A percentile compares a stretch with the other conserved stretches of the same genome.
Evolutionary conservation across 2,329 filamentous ascomycete species (phyloP).

Genomic region (Penicillium sp.): DNA sequence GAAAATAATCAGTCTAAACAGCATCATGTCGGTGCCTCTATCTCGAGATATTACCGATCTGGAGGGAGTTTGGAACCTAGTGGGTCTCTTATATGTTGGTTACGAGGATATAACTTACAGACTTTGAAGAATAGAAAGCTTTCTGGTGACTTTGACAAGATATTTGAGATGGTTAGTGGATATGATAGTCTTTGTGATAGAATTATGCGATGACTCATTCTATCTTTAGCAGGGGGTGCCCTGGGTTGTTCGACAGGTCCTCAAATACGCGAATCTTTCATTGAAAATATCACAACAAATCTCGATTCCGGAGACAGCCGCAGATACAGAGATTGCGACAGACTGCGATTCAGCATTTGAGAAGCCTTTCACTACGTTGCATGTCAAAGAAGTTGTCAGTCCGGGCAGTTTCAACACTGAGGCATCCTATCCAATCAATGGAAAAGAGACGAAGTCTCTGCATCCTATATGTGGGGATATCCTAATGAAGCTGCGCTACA

Average conservation of each 20-base stretch:
- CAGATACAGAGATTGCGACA: background rate
- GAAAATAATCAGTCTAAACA: too few relatives aligned
- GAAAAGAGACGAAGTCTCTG: constrained; percentile 5
- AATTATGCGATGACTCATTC: constrained; percentile 1
- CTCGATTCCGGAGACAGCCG: background rate
- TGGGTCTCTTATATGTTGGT: background rate
- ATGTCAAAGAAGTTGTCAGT: constrained; percentile 17
- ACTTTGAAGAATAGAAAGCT: constrained; percentile 18
- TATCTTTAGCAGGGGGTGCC: constrained; percentile 21
- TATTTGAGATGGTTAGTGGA: constrained; percentile 13
- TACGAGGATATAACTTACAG: background rate
- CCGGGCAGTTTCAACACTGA: constrained; percentile 23
- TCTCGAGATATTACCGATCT: constrained; percentile 11
- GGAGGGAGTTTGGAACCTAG: constrained; percentile 20
- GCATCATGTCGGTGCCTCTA: constrained; percentile 11
- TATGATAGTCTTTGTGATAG: background rate
- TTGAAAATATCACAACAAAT: constrained; percentile 18
- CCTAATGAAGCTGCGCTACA: constrained; percentile 3
- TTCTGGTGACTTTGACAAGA: constrained; percentile 22
- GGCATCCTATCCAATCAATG: constrained; percentile 17
- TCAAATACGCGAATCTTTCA: constrained; percentile 17
- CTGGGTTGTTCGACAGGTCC: constrained; percentile 18
- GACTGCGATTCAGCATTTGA: too few relatives aligned
- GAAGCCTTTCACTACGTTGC: constrained; percentile 6
- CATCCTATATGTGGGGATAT: constrained; percentile 25